A percentile compares a stretch with the other conserved stretches of the same genome.
phyloP scores from a whole-genome alignment of 2,329 filamentous ascomycete species.

The Fusarium marasasianum region DNA sequence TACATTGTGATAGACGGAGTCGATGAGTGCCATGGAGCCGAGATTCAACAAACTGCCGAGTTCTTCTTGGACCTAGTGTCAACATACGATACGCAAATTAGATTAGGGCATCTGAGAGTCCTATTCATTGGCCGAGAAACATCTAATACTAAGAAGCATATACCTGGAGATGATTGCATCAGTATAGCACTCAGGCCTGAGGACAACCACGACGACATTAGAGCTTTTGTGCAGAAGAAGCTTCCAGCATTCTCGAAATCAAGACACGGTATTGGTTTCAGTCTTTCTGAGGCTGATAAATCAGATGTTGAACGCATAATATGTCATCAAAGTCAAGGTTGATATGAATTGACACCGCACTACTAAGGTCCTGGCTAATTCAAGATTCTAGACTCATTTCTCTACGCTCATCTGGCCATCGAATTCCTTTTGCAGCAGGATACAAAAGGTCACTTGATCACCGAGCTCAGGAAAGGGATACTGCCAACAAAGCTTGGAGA shows the following conservation, averaged over 20 bases:
- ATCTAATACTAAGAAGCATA: background rate
- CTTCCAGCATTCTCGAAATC: background rate
- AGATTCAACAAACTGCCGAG: background rate
- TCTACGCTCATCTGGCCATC: background rate
- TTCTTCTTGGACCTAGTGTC: background rate
- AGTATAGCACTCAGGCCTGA: background rate
- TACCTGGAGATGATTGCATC: background rate
- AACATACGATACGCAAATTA: background rate
- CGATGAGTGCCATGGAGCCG: background rate
- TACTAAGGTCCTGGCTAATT: fast-evolving
- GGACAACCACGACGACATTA: background rate
- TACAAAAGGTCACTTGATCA: background rate
- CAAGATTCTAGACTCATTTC: background rate
- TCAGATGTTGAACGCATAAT: background rate
- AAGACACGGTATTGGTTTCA: background rate
- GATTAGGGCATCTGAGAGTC: background rate
- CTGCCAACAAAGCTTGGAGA: background rate
- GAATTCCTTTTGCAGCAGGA: background rate
- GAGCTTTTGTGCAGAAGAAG: background rate
- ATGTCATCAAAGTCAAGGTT: background rate
- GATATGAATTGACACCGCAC: fast-evolving
- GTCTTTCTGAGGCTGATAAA: background rate
- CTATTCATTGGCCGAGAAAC: slow-evolving; percentile 7
- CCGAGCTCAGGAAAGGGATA: fast-evolving
- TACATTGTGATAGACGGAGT: slow-evolving; percentile 2